These are phyloP conservation scores for Stemphylium lycopersici DNA, from an alignment of 2,329 filamentous ascomycete genomes.

Conservation along the genomic window DNA sequence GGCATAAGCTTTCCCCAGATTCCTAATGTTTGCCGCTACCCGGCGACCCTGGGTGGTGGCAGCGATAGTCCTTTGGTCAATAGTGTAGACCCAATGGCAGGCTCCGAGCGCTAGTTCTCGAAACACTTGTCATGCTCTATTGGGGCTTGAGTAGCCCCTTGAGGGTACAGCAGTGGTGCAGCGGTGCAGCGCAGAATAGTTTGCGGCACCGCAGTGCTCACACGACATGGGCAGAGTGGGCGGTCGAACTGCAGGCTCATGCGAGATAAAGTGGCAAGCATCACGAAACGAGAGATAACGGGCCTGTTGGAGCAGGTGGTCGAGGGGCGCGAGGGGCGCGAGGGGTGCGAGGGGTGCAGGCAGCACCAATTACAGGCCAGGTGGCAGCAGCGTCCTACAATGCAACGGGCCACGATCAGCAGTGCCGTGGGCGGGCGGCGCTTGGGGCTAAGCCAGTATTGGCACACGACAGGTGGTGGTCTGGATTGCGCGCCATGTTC, in stretches of 20 bases:
- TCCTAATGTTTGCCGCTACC: conserved; percentile 32
- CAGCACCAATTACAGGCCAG: conserved; percentile 33
- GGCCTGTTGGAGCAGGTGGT: conserved; percentile 19
- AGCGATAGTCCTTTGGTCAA: conserved; percentile 27
- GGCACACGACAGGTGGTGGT: conserved; percentile 30
- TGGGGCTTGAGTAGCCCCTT: conserved; percentile 35
- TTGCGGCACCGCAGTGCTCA: conserved; percentile 10
- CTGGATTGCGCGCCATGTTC: conserved; percentile 8
- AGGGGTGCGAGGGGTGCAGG: conserved; percentile 1
- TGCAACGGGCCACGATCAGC: conserved; percentile 19
- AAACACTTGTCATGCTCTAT: conserved; percentile 39
- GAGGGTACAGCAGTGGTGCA: conserved; percentile 16
- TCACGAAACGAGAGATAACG: conserved; percentile 35
- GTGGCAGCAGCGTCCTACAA: conserved; percentile 24
- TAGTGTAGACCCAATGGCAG: conserved; percentile 18
- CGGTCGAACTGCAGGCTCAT: neutral
- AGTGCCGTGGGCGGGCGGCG: conserved; percentile 16
- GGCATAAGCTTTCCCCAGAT: conserved; percentile 42
- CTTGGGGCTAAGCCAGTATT: conserved; percentile 23
- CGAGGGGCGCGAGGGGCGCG: no score
- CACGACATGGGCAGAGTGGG: conserved; percentile 6
- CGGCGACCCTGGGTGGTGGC: conserved; percentile 30
- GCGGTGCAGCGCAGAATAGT: conserved; percentile 5
- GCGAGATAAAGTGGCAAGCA: conserved; percentile 22
- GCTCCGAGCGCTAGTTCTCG: conserved; percentile 31